Conservation (phyloP, 176 grass and related monocot species). For the maize (Zea mays) region DNA sequence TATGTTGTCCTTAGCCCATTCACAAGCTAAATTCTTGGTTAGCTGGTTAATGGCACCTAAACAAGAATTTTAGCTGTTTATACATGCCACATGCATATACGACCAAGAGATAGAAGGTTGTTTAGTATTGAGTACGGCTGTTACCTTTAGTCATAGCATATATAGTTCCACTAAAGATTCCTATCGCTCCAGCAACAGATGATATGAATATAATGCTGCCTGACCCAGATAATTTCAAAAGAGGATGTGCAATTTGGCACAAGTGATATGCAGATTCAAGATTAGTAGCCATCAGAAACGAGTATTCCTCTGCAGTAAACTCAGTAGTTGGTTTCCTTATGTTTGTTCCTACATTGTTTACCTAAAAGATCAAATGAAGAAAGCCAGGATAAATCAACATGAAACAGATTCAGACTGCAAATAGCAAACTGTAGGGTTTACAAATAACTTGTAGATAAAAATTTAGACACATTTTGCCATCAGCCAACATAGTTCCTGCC, state of each 20-base stretch:
- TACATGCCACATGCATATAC: neutral
- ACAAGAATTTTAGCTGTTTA: constrained; percentile 5
- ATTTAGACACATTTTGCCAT: neutral
- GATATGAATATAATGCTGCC: constrained; percentile 86
- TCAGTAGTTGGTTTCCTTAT: constrained; percentile 59
- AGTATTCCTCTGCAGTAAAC: constrained; percentile 66
- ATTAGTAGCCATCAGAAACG: constrained; percentile 73
- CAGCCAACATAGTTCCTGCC: neutral
- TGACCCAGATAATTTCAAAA: constrained; percentile 65
- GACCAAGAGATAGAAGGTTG: neutral
- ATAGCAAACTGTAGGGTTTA: neutral
- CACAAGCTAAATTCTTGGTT: constrained; percentile 81
- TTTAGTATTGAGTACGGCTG: neutral
- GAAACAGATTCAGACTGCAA: neutral
- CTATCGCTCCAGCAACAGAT: constrained; percentile 59
- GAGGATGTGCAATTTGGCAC: constrained; percentile 87
- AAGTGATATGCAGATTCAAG: constrained; percentile 83
- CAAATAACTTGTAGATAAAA: neutral
- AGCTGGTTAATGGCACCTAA: constrained; percentile 88
- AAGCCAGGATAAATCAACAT: neutral
- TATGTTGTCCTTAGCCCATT: constrained; percentile 89
- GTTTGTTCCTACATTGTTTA: constrained; percentile 89
- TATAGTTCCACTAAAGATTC: constrained; percentile 44
- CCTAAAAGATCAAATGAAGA: constrained; percentile 41
- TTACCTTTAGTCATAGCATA: constrained; percentile 88